These are phyloP conservation scores for Eucalyptus dawsonii DNA, from an alignment of 345 rosid species.

Conservation along the genomic window DNA sequence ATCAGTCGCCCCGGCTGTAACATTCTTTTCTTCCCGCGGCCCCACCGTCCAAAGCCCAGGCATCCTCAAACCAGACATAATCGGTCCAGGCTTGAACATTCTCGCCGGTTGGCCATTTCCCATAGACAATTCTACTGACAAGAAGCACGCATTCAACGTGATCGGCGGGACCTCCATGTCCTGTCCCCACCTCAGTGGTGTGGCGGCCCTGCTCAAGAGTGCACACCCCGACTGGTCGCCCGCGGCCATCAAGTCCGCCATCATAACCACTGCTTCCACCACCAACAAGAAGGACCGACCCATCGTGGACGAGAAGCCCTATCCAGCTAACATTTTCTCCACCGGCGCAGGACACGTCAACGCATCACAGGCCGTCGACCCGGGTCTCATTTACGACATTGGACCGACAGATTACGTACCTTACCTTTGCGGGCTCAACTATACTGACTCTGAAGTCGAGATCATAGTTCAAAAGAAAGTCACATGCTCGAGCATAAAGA, in stretches of 20 bases:
- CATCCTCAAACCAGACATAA: conserved; percentile 36
- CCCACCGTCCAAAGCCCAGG: conserved; percentile 27
- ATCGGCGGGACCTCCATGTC: conserved; percentile 41
- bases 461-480: background rate
- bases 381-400: conserved; percentile 55
- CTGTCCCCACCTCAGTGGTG: conserved; percentile 38
- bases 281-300: conserved; percentile 8
- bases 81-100: conserved; percentile 24
- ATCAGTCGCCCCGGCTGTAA: conserved; percentile 13
- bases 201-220: conserved; percentile 29
- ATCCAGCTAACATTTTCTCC: conserved; percentile 39
- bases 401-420: conserved; percentile 24
- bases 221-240: conserved; percentile 33
- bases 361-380: conserved; percentile 39
- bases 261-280: conserved; percentile 24
- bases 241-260: conserved; percentile 35
- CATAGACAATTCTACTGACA: background rate
- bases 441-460: conserved; percentile 9
- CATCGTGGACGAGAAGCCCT: conserved; percentile 28
- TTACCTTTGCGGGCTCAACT: conserved; percentile 29
- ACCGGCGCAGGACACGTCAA: conserved; percentile 55
- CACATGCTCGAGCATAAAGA: background rate
- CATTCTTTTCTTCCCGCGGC: conserved; percentile 39
- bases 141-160: conserved; percentile 12
- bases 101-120: conserved; percentile 22